phyloP scores from a whole-genome alignment of 139 green algal genomes.

The Chlorella vulgaris region DNA sequence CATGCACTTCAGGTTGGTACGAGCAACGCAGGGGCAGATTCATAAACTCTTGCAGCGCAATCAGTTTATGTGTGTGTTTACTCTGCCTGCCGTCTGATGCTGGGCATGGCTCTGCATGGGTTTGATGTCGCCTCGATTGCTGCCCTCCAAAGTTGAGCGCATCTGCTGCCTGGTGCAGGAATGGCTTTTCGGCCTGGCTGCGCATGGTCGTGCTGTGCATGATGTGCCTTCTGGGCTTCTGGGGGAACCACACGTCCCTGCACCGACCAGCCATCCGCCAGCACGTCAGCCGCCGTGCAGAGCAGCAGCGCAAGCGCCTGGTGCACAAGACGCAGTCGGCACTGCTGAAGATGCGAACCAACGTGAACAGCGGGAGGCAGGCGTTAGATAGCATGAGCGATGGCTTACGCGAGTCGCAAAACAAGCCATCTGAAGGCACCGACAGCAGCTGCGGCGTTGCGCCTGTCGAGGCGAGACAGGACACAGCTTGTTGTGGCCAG shows the following conservation, averaged over 20 bases:
- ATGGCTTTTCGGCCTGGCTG: constrained; percentile 25
- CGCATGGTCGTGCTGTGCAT: constrained; percentile 57
- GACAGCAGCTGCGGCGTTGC: background rate
- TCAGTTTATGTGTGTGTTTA: too few species aligned
- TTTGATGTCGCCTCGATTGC: background rate
- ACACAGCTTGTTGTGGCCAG: too few species aligned
- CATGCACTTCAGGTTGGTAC: constrained; percentile 23
- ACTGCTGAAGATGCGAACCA: constrained; percentile 52
- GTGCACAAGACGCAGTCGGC: constrained; percentile 30
- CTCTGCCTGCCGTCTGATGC: too few species aligned
- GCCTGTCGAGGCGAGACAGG: background rate
- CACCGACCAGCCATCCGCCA: constrained; percentile 53
- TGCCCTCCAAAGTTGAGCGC: background rate
- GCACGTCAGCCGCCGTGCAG: constrained; percentile 43
- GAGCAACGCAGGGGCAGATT: too few species aligned
- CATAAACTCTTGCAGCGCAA: too few species aligned
- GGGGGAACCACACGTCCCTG: constrained; percentile 52
- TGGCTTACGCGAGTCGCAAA: background rate
- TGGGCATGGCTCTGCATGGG: too few species aligned
- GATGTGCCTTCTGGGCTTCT: constrained; percentile 66
- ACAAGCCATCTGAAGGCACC: background rate
- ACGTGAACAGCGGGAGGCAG: constrained; percentile 46
- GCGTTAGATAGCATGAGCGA: constrained; percentile 32
- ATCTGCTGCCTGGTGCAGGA: background rate
- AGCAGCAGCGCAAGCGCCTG: constrained; percentile 36